Base-by-base conservation (phyloP, 257 asterid species). In the Coffea eugenioides region DNA sequence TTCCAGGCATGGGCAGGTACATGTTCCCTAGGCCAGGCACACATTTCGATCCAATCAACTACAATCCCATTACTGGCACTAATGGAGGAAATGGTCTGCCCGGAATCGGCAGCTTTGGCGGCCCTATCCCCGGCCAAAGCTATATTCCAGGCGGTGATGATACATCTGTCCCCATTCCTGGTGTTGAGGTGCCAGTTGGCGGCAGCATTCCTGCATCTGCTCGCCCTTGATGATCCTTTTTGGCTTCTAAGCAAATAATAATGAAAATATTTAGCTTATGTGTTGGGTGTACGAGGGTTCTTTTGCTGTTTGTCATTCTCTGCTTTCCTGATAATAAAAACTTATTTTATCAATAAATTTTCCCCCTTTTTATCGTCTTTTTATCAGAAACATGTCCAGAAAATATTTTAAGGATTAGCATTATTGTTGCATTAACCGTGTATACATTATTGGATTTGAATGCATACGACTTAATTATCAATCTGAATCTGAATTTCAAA, bases 111-210 rank as follows among this genome's bases (percentile, higher is more conserved):
- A 83, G 85, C 25, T 43, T 87, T 2, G 75, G 79, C 21, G 83
- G 83, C 4, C 66, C 76, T 0, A 31, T 75, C 51, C 68, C 73
- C 57, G 39, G 77, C 23, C 71, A 36, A 43, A 74, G 75, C 80
- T 82, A 85, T 49, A 31, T 92, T 80, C 97, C 96, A 0, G 97
- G 97, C 0, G 93, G 93, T 11, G 96, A 92, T 39, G 94, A 92
- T 70, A 90, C 92, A 0, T 41, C 62, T 6, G 48, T 88, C 74
- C 97, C 97, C 25, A 91, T 87, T 87, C 94, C 94, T 0, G 92
- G 91, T 0, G 81, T 81, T 6, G 93, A 86, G 87, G 91, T 87
- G 78, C 94, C 92, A 10, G 34, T 54, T 21, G 90, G 88, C 13
- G 87, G 86, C 36, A 76, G 80, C 8, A 76, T 82, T 62, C 71